Conservation (phyloP, 495 filamentous ascomycete species). For the Xylaria curta region DNA sequence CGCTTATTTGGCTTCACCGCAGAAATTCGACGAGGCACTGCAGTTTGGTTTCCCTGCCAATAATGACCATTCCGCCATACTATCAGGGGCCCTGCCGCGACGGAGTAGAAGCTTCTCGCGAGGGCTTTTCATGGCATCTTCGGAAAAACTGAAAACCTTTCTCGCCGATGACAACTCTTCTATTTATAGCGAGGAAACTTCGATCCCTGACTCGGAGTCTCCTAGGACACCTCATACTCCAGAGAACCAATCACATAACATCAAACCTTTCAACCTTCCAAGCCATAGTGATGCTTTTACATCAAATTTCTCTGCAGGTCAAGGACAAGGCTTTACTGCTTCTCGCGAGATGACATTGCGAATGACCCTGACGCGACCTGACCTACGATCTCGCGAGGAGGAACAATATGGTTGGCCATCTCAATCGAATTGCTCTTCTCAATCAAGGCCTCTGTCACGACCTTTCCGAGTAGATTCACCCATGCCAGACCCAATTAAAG, state of each 20-base stretch:
- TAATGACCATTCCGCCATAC: constrained; percentile 37
- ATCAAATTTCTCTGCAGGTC: constrained; percentile 47
- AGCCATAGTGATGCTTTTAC: constrained; percentile 27
- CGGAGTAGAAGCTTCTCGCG: constrained; percentile 26
- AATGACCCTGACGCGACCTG: constrained; percentile 91
- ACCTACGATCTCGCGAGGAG: constrained; percentile 74
- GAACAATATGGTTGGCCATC: constrained; percentile 64
- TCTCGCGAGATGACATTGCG: constrained; percentile 91
- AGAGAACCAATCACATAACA: constrained; percentile 39
- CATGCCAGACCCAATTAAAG: constrained; percentile 21
- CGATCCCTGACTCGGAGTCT: constrained; percentile 59
- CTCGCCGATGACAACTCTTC: constrained; percentile 54
- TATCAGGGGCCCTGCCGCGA: constrained; percentile 22
- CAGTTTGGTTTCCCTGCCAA: constrained; percentile 89
- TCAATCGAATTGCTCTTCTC: constrained; percentile 36
- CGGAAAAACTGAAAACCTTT: constrained; percentile 54
- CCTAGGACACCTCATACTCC: constrained; percentile 58
- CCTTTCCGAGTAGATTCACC: constrained; percentile 30
- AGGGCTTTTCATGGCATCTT: constrained; percentile 40
- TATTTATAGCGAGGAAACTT: constrained; percentile 57
- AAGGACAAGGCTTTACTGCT: constrained; percentile 61
- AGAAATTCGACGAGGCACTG: constrained; percentile 94
- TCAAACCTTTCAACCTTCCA: constrained; percentile 43
- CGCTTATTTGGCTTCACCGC: constrained; percentile 86
- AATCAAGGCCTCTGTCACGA: constrained; percentile 32